A percentile compares a stretch with the other conserved stretches of the same genome.
Evolutionary conservation across 345 rosid genomes (phyloP).

Genomic region (Excoecaria agallocha): DNA sequence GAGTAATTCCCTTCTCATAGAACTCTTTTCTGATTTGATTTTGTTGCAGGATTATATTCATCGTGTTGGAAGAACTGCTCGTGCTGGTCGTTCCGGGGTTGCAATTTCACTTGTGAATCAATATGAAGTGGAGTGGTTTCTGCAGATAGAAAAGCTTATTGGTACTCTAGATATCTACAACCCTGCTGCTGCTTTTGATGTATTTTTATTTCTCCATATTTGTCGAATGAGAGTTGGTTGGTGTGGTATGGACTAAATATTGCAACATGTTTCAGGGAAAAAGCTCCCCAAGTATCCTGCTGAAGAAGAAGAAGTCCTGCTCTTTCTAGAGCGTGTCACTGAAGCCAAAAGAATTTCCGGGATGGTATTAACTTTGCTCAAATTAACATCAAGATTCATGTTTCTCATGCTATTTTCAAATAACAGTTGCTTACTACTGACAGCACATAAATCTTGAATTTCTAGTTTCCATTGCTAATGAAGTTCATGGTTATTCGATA

Average conservation of each 20-base stretch:
- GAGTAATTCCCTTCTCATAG: neutral
- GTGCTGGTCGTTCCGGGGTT: conserved; percentile 96
- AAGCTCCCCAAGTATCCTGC: conserved; percentile 71
- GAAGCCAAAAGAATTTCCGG: conserved; percentile 69
- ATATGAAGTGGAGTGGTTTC: conserved; percentile 89
- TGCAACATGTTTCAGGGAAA: conserved; percentile 49
- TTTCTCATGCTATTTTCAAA: neutral
- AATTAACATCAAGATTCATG: neutral
- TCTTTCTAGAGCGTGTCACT: conserved; percentile 52
- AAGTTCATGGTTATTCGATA: neutral
- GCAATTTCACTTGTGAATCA: conserved; percentile 88
- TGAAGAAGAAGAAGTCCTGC: conserved; percentile 72
- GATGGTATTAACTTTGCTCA: conserved; percentile 39
- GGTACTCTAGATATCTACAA: conserved; percentile 40
- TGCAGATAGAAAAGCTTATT: conserved; percentile 83
- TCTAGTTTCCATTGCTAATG: neutral
- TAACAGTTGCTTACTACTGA: neutral
- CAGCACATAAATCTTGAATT: no score
- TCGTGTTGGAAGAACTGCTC: conserved; percentile 87
- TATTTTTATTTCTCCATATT: neutral
- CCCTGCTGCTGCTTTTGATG: neutral
- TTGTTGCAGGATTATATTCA: conserved; percentile 78
- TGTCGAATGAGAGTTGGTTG: neutral
- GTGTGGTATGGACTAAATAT: neutral
- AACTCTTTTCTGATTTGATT: neutral